Conservation (phyloP, 2,329 filamentous ascomycete species). For the Penicillium sp. region DNA sequence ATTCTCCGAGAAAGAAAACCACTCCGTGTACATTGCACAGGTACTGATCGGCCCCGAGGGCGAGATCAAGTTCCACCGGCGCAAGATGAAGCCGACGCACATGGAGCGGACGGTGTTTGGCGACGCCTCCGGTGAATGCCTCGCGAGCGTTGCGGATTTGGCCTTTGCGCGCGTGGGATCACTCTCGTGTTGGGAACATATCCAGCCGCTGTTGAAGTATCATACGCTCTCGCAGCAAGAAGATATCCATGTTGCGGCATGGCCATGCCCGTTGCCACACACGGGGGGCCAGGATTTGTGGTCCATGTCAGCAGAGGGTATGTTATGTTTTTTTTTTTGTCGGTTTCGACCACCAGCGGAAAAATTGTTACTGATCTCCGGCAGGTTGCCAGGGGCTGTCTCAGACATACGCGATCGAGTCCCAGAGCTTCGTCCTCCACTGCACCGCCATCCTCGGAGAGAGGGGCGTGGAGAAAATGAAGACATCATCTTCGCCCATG, state of each 20-base stretch:
- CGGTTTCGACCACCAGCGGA: background rate
- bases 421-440: slow-evolving; percentile 60
- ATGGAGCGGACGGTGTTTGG: slow-evolving; percentile 59
- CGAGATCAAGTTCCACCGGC: slow-evolving; percentile 39
- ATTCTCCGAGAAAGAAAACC: slow-evolving; percentile 46
- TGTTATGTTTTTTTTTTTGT: no score
- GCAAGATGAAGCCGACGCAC: slow-evolving; percentile 60
- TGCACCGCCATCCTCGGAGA: slow-evolving; percentile 54
- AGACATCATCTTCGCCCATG: no score
- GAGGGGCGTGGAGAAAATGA: slow-evolving; percentile 42
- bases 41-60: slow-evolving; percentile 51
- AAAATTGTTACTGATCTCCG: no score
- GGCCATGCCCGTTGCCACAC: slow-evolving; percentile 42
- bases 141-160: slow-evolving; percentile 47
- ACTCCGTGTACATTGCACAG: slow-evolving; percentile 53
- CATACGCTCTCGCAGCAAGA: slow-evolving; percentile 51
- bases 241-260: slow-evolving; percentile 55
- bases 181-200: slow-evolving; percentile 59
- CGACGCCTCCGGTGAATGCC: slow-evolving; percentile 47
- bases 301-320: background rate
- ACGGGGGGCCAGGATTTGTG: background rate
- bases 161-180: slow-evolving; percentile 49
- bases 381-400: background rate
- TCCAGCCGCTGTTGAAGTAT: slow-evolving; percentile 57
- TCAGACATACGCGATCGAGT: slow-evolving; percentile 60